Percentiles rank a stretch among this genome's conserved stretches.
Conservation (phyloP, 352 stramenopile genomes). For the Phytophthora crassamura region DNA sequence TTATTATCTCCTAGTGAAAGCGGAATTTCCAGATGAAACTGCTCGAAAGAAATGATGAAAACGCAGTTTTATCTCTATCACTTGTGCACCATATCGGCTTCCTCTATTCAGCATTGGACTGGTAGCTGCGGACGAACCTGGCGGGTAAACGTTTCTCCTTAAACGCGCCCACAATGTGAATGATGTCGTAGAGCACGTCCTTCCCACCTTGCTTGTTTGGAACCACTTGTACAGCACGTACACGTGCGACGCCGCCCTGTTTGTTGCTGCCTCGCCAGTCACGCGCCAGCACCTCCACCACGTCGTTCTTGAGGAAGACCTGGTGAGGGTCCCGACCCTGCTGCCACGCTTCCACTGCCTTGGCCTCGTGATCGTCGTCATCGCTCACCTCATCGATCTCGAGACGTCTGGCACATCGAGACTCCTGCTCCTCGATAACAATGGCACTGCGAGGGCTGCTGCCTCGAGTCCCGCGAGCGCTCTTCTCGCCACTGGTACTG, state of each 20-base stretch:
- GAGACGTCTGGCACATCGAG: slow-evolving; percentile 47
- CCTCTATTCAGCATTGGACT: slow-evolving; percentile 27
- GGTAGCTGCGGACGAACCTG: slow-evolving; percentile 57
- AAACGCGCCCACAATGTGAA: slow-evolving; percentile 59
- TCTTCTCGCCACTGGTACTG: slow-evolving; percentile 18
- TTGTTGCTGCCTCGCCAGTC: slow-evolving; percentile 76
- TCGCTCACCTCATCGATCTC: slow-evolving; percentile 61
- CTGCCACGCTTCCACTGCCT: slow-evolving; percentile 24
- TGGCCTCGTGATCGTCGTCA: slow-evolving; percentile 28
- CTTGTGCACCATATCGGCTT: background rate
- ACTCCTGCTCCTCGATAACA: slow-evolving; percentile 26
- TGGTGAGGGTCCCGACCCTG: slow-evolving; percentile 22
- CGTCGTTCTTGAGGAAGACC: slow-evolving; percentile 60
- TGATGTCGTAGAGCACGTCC: slow-evolving; percentile 65
- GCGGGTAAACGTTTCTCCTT: slow-evolving; percentile 72
- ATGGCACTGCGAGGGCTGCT: slow-evolving; percentile 16
- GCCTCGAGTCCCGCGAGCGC: slow-evolving; percentile 16
- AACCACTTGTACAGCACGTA: slow-evolving; percentile 54
- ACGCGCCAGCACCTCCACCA: slow-evolving; percentile 60
- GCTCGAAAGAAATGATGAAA: no score
- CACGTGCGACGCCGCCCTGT: slow-evolving; percentile 65
- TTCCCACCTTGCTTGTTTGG: slow-evolving; percentile 15
- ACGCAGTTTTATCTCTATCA: slow-evolving; percentile 15
- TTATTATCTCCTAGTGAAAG: no score
- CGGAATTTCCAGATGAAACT: no score